Percentiles rank a stretch among this genome's conserved stretches.
phyloP scores from a whole-genome alignment of 192 early-diverging fungal species.

The Gigaspora rosea region DNA sequence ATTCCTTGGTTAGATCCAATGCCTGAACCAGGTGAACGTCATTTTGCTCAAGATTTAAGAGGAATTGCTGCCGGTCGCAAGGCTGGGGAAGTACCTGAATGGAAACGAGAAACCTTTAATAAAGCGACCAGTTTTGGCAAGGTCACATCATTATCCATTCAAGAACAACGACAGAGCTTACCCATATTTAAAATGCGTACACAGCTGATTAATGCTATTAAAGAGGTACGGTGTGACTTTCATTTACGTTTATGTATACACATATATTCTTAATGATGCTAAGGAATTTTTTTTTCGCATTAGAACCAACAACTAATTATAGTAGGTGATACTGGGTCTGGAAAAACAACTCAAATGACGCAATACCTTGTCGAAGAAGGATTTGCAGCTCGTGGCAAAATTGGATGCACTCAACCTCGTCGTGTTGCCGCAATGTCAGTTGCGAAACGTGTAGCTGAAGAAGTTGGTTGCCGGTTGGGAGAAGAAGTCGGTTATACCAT shows the following conservation, averaged over 20 bases:
- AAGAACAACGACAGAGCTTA: constrained; percentile 83
- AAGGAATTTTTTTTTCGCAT: neutral
- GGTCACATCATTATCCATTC: constrained; percentile 80
- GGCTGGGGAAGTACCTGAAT: constrained; percentile 80
- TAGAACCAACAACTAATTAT: constrained; percentile 78
- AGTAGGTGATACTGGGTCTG: constrained; percentile 96
- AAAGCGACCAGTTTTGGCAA: constrained; percentile 90
- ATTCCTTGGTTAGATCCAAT: constrained; percentile 93
- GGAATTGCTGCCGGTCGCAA: constrained; percentile 65
- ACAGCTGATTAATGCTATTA: constrained; percentile 78
- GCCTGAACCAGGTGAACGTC: constrained; percentile 84
- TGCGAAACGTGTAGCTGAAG: constrained; percentile 96
- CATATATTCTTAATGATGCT: neutral
- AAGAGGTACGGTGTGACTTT: constrained; percentile 41
- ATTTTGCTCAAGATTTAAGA: constrained; percentile 92
- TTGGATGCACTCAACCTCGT: constrained; percentile 98
- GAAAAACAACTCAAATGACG: constrained; percentile 98
- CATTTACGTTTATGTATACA: neutral
- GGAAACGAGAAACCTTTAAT: constrained; percentile 81
- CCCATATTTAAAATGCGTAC: constrained; percentile 85
- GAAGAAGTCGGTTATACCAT: constrained; percentile 98
- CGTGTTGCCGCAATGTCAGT: constrained; percentile 99
- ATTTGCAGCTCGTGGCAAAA: constrained; percentile 81
- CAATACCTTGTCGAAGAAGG: constrained; percentile 98
- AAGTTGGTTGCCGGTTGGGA: constrained; percentile 90